Conservation (phyloP, 371 early-diverging fungal species). For the Mortierella sp. region DNA sequence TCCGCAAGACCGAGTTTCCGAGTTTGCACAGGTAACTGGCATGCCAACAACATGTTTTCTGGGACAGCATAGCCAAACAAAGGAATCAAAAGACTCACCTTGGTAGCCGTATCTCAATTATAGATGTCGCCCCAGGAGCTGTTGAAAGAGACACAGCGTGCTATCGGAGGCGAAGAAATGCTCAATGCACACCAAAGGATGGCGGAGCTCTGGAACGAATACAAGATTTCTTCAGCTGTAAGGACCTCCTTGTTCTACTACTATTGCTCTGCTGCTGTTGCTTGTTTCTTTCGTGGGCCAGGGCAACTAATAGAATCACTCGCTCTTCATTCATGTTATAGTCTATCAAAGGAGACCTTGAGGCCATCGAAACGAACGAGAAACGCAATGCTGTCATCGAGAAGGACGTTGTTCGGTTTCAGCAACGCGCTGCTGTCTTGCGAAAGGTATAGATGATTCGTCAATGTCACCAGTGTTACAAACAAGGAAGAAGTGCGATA, state of each 20-base stretch:
- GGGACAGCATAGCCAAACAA: background rate
- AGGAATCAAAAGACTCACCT: background rate
- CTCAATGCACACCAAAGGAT: constrained; percentile 76
- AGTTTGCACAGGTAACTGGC: constrained; percentile 85
- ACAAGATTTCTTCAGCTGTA: constrained; percentile 68
- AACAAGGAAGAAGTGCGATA: background rate
- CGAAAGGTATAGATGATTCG: constrained; percentile 19
- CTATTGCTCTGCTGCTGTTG: background rate
- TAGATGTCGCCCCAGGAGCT: constrained; percentile 83
- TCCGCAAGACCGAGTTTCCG: constrained; percentile 95
- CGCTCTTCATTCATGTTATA: constrained; percentile 30
- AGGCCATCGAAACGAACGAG: constrained; percentile 65
- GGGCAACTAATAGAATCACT: background rate
- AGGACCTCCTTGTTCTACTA: background rate
- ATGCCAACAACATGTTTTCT: background rate
- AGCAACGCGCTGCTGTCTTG: constrained; percentile 70
- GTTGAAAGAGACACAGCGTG: constrained; percentile 86
- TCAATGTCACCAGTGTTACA: background rate
- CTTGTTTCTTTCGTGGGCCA: background rate
- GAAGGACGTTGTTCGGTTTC: constrained; percentile 80
- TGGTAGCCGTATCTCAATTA: no score
- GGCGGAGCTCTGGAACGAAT: constrained; percentile 71
- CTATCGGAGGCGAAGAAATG: constrained; percentile 82
- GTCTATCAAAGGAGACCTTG: constrained; percentile 68
- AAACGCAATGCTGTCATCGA: constrained; percentile 73